phyloP scores from a whole-genome alignment of 495 filamentous ascomycete species.

The Aspergillus diversus region DNA sequence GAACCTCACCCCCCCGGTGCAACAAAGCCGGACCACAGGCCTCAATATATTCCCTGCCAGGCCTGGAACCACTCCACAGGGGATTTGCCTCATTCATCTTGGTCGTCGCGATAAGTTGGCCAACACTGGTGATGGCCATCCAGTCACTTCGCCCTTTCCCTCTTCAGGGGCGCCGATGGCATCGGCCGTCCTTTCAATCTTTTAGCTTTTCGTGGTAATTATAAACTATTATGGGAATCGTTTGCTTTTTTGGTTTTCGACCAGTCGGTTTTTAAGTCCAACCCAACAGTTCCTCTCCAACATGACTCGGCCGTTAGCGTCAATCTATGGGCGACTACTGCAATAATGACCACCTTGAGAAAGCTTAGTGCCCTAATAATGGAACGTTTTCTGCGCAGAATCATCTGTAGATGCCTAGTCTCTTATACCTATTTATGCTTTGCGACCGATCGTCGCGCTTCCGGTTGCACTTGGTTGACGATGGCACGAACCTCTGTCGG shows the following conservation, averaged over 20 bases:
- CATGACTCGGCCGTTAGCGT: neutral
- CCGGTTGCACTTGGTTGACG: neutral
- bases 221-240: no score
- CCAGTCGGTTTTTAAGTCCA: neutral
- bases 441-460: neutral
- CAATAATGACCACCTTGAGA: neutral
- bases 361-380: no score
- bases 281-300: neutral
- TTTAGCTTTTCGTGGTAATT: neutral
- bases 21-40: constrained; percentile 5
- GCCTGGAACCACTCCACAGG: constrained; percentile 10
- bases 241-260: neutral
- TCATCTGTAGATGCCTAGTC: no score
- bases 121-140: neutral
- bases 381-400: no score
- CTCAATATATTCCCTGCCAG: constrained; percentile 10
- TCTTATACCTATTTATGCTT: no score
- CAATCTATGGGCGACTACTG: neutral
- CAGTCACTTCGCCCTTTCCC: neutral
- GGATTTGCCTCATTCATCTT: neutral
- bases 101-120: neutral
- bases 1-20: neutral
- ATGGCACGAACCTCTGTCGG: neutral
- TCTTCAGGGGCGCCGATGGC: no score
- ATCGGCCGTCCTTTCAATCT: neutral